A percentile compares a stretch with the other conserved stretches of the same genome.
These are phyloP conservation scores for Nicotiana otophora DNA, from an alignment of 257 asterid genomes.

Conservation along the genomic window DNA sequence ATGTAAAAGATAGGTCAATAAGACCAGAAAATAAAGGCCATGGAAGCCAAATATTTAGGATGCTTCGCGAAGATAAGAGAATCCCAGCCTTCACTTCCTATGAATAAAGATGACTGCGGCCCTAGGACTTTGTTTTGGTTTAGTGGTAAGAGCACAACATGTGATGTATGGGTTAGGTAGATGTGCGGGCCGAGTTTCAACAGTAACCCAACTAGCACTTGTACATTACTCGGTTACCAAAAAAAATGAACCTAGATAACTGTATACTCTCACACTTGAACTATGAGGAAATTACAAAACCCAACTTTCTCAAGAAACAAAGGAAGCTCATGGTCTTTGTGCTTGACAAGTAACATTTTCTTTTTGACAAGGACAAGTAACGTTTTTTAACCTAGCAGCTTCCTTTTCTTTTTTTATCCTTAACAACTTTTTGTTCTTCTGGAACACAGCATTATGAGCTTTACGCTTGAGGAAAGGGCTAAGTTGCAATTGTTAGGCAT, in stretches of 20 bases:
- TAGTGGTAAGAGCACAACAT: neutral
- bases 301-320: neutral
- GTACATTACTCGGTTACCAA: neutral
- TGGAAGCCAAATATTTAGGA: neutral
- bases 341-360: neutral
- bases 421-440: neutral
- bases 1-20: neutral
- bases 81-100: neutral
- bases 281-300: neutral
- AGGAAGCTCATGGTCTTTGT: neutral
- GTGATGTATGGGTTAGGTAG: neutral
- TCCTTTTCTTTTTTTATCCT: neutral
- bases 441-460: neutral
- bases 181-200: neutral
- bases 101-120: neutral
- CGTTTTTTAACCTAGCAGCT: neutral
- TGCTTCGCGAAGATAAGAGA: neutral
- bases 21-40: neutral
- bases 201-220: neutral
- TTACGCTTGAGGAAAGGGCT: neutral
- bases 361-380: neutral
- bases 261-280: neutral
- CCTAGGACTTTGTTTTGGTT: neutral
- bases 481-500: neutral
- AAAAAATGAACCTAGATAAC: neutral